These are phyloP conservation scores for Plasmodium vivax DNA, from an alignment of 169 alveolate genomes.

Conservation along the genomic window DNA sequence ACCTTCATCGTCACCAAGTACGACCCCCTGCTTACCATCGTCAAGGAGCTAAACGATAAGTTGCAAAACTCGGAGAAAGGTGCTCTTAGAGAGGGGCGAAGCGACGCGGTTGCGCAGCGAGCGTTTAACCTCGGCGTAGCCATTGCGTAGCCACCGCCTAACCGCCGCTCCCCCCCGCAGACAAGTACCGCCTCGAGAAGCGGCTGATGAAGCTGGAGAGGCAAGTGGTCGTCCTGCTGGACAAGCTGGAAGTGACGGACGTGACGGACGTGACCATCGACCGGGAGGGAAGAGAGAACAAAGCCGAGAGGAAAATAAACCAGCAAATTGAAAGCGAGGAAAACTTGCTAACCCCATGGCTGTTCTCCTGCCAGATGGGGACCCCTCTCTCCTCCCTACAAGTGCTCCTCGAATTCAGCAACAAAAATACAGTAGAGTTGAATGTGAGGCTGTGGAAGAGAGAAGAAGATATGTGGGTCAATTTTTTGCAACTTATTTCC, in stretches of 20 bases:
- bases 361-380: constrained; percentile 91
- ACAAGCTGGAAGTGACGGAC: constrained; percentile 71
- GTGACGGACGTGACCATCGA: constrained; percentile 25
- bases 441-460: constrained; percentile 90
- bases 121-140: background rate
- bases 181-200: constrained; percentile 34
- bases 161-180: background rate
- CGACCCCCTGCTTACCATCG: constrained; percentile 92
- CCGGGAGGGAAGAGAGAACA: constrained; percentile 6
- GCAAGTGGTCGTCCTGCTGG: constrained; percentile 77
- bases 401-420: constrained; percentile 89
- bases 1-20: constrained; percentile 90
- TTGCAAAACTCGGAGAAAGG: constrained; percentile 91
- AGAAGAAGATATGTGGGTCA: constrained; percentile 92
- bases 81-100: constrained; percentile 6
- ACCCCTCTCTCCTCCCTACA: constrained; percentile 92
- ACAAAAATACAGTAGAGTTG: constrained; percentile 87
- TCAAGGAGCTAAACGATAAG: constrained; percentile 90
- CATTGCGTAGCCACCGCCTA: background rate
- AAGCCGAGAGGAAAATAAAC: constrained; percentile 12
- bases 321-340: constrained; percentile 81
- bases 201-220: constrained; percentile 80
- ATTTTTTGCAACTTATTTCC: constrained; percentile 86
- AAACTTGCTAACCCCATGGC: constrained; percentile 91
- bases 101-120: background rate